Conservation (phyloP, 2,329 filamentous ascomycete species). For the Cladophialophora psammophila region DNA sequence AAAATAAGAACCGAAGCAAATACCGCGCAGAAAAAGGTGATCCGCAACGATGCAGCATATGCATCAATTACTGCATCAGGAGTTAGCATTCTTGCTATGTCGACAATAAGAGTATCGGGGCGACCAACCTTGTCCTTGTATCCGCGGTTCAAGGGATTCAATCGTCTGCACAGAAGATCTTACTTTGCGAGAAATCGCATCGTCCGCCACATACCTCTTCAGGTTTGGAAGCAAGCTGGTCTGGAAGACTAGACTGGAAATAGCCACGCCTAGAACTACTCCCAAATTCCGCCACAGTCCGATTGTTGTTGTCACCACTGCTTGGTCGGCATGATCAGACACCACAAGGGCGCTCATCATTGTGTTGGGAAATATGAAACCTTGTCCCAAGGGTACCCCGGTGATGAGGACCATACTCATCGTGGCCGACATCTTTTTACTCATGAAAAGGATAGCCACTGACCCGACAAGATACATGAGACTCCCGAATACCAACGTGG, state of each 20-base stretch:
- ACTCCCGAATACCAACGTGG: constrained; percentile 50
- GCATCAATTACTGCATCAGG: constrained; percentile 29
- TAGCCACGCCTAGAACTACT: constrained; percentile 33
- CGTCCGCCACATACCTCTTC: constrained; percentile 19
- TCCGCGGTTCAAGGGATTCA: constrained; percentile 14
- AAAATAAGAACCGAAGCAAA: constrained; percentile 28
- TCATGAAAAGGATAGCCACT: constrained; percentile 47
- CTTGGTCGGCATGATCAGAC: constrained; percentile 53
- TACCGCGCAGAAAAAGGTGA: constrained; percentile 31
- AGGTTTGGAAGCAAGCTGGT: constrained; percentile 27
- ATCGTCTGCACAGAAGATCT: constrained; percentile 29
- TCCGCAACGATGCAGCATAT: constrained; percentile 32
- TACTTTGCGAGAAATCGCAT: constrained; percentile 21
- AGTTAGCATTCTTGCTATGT: not conserved
- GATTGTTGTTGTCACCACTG: constrained; percentile 47
- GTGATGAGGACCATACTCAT: constrained; percentile 50
- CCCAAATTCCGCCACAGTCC: constrained; percentile 36
- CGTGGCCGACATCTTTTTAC: constrained; percentile 48
- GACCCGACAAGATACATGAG: constrained; percentile 49
- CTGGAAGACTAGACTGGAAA: constrained; percentile 36
- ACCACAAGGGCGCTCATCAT: constrained; percentile 53
- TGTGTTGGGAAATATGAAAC: constrained; percentile 51
- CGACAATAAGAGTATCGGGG: not conserved
- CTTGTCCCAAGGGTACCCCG: constrained; percentile 51
- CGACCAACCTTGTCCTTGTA: constrained; percentile 28